These are phyloP conservation scores for Calonectria pteridis DNA, from an alignment of 2,329 filamentous ascomycete genomes.

Conservation along the genomic window DNA sequence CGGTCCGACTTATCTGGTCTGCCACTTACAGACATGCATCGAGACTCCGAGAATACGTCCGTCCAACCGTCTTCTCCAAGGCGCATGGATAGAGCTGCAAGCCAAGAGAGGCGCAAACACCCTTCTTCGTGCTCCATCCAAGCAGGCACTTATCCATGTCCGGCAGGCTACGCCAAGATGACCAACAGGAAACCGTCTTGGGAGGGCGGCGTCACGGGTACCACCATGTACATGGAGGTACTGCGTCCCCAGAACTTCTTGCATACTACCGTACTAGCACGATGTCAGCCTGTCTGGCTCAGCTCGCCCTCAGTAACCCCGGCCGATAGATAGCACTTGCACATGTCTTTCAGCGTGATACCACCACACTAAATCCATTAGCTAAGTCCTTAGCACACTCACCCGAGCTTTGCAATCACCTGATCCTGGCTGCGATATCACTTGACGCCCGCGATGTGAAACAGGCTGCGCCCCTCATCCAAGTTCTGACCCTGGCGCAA, in stretches of 20 bases:
- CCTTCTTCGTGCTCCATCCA: not conserved
- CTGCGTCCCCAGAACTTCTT: not conserved
- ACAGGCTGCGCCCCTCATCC: constrained; percentile 28
- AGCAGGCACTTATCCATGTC: not conserved
- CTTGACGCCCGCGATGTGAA: constrained; percentile 31
- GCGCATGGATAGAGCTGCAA: not conserved
- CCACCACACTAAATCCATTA: constrained; percentile 13
- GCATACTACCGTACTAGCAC: not conserved
- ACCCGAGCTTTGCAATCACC: constrained; percentile 25
- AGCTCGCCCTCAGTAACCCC: constrained; percentile 7
- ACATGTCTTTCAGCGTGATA: constrained; percentile 9
- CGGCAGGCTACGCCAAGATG: not conserved
- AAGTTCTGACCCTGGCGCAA: not conserved
- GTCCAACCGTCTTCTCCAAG: not conserved
- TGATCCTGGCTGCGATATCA: constrained; percentile 26
- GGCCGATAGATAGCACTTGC: constrained; percentile 4
- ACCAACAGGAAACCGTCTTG: not conserved
- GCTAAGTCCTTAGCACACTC: not conserved
- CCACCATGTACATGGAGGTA: constrained; percentile 8
- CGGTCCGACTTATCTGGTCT: not conserved
- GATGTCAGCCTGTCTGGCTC: not conserved
- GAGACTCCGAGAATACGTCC: too few relatives aligned
- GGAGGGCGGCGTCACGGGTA: constrained; percentile 2
- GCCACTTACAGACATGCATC: not conserved
- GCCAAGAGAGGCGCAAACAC: not conserved